These are phyloP conservation scores for Cryptosporidium bovis DNA, from an alignment of 169 alveolate species.

Conservation along the genomic window DNA sequence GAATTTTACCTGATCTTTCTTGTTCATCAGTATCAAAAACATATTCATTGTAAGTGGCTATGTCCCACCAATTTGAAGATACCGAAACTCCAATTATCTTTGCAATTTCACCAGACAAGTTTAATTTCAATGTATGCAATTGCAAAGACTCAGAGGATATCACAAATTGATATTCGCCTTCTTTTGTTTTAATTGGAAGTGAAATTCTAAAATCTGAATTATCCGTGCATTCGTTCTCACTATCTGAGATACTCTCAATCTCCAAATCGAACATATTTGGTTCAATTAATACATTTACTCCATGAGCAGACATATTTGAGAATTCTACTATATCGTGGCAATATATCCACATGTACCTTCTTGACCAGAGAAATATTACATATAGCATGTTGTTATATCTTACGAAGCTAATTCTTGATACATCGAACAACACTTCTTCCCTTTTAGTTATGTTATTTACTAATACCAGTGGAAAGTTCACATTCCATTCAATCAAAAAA, in stretches of 20 bases:
- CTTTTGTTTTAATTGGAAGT: constrained; percentile 32
- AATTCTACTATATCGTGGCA: constrained; percentile 61
- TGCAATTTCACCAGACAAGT: constrained; percentile 17
- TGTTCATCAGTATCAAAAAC: neutral
- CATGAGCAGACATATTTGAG: constrained; percentile 45
- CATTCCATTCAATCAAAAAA: constrained; percentile 58
- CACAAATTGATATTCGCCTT: constrained; percentile 56
- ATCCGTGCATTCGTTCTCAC: neutral
- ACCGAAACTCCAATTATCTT: constrained; percentile 8
- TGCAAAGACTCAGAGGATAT: neutral
- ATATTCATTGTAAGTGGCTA: constrained; percentile 31
- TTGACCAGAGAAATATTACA: constrained; percentile 49
- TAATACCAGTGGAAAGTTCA: constrained; percentile 35
- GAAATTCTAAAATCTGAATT: constrained; percentile 12
- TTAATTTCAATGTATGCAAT: constrained; percentile 40
- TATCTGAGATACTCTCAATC: neutral
- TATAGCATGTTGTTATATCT: constrained; percentile 27
- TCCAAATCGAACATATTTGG: constrained; percentile 59
- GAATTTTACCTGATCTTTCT: neutral
- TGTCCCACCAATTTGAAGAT: constrained; percentile 71
- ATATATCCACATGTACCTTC: constrained; percentile 54
- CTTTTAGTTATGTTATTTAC: neutral
- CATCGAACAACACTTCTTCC: neutral
- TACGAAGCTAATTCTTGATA: constrained; percentile 35
- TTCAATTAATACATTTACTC: constrained; percentile 37